Evolutionary conservation across 164 flowering plant genomes (phyloP), one percentile per base, ranked within the genome.

Genomic region (Chimonanthus praecox): DNA sequence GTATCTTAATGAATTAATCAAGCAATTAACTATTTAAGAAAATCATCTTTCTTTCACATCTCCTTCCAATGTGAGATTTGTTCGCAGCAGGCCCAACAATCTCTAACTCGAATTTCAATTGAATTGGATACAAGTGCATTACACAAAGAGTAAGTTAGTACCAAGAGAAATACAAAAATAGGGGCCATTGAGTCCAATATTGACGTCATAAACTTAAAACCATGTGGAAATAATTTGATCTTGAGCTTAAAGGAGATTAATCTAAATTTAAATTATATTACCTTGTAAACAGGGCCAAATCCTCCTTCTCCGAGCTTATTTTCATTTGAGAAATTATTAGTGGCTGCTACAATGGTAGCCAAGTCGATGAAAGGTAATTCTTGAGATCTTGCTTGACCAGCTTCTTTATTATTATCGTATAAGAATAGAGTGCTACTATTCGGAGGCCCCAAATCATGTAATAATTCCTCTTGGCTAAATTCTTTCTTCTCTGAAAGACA

Each of bases 221-320:
- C 33, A 21, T 21, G 33, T 21, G 33, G 33, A 21, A 21, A 21
- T 21, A 1, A 21, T 21, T 21, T 21, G 33, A 21, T 21, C 33
- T 21, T 21, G 33, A 21, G 33, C 33, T 21, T 21, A 21, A 21
- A 21, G 33, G 33, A 21, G 33, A 21, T 21, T 21, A 21, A 21
- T 21, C 33, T 21, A 21, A 21, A 21, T 21, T 21, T 21, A 21
- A 21, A 21, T 21, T 21, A 21, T 21, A 18, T 63, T 54, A 69
- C 71, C 71, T 49, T 69, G 6, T 69, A 69, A 2, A 69, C 71
- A 48, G 58, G 58, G 15, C 71, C 71, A 49, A 69, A 69, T 4
- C 71, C 71, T 69, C 71, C 71, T 20, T 69, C 60, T 69, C 71
- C 71, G 4, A 69, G 71, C 44, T 69, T 69, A 69, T 48, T 48